Base-by-base conservation (phyloP, 305 asterid species). In the Fraxinus albicans region DNA sequence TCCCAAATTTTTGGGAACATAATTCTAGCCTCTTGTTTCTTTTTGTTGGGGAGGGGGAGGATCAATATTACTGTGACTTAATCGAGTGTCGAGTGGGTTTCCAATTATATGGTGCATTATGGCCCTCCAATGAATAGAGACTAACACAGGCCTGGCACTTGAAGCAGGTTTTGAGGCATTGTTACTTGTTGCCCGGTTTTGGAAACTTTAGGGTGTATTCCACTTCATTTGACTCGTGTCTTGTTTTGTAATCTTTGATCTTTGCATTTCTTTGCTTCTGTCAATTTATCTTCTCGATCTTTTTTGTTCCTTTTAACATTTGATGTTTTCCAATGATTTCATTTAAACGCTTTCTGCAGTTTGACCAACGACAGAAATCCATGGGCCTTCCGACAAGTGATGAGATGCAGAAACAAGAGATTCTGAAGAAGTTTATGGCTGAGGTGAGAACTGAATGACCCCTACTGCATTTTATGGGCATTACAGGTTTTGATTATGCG, bases 371-470 rank as follows among this genome's bases (percentile, higher is more conserved):
- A 40, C 98, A 95, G 87, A 95, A 95, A 78, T 92, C 95, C 77
- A 95, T 89, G 97, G 98, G 99, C 17, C 94, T 60, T 79, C 98
- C 98, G 0, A 90, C 96, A 1, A 92, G 97, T 40, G 99, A 95
- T 50, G 98, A 95, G 83, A 82, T 90, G 84, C 92, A 89, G 89
- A 95, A 95, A 87, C 92, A 94, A 80, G 97, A 94, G 1, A 34
- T 95, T 79, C 70, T 92, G 91, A 94, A 92, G 90, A 90, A 94
- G 83, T 92, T 95, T 84, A 95, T 92, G 98, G 87, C 99, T 29
- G 92, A 94, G 97, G 98, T 93, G 74, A 80, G 33, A n/a, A 72
- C 76, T 21, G 40, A 38, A 21, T 77, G 21, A 55, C 58, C 19
- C 19, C 29, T 47, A 6, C 75, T 55, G 74, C 12, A n/a, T 25